A percentile compares a stretch with the other conserved stretches of the same genome.
phyloP scores from a whole-genome alignment of 1,139 yeast genomes.

The Scheffersomyces insectosa region DNA sequence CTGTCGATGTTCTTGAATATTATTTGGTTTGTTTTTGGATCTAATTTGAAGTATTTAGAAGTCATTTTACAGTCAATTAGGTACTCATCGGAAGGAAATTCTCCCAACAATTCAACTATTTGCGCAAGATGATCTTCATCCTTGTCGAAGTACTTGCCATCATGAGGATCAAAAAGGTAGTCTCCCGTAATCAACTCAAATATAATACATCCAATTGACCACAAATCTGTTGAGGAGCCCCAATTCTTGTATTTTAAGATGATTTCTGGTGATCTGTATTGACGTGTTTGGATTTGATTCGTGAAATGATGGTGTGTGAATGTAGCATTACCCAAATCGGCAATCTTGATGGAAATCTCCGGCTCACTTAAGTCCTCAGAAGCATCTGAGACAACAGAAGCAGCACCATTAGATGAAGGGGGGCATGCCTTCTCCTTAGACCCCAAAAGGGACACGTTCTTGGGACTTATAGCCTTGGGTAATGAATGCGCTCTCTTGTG shows the following conservation, averaged over 20 bases:
- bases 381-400: neutral
- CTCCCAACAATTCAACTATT: constrained; percentile 65
- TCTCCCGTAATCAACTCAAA: constrained; percentile 86
- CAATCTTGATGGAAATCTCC: constrained; percentile 53
- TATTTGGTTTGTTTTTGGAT: constrained; percentile 40
- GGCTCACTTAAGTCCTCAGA: constrained; percentile 1
- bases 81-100: constrained; percentile 51
- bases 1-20: constrained; percentile 58
- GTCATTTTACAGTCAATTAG: constrained; percentile 53
- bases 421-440: neutral
- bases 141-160: constrained; percentile 60
- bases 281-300: constrained; percentile 83
- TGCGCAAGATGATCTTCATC: constrained; percentile 90
- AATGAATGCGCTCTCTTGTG: neutral
- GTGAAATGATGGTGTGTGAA: constrained; percentile 74
- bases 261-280: constrained; percentile 82
- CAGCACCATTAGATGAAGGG: neutral
- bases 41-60: constrained; percentile 51
- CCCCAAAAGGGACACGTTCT: neutral
- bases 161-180: constrained; percentile 78
- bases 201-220: constrained; percentile 82
- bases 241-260: constrained; percentile 62
- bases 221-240: constrained; percentile 84
- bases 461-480: neutral
- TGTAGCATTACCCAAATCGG: constrained; percentile 87